phyloP scores from a whole-genome alignment of 2,329 filamentous ascomycete species.

The Pyricularia grisea region DNA sequence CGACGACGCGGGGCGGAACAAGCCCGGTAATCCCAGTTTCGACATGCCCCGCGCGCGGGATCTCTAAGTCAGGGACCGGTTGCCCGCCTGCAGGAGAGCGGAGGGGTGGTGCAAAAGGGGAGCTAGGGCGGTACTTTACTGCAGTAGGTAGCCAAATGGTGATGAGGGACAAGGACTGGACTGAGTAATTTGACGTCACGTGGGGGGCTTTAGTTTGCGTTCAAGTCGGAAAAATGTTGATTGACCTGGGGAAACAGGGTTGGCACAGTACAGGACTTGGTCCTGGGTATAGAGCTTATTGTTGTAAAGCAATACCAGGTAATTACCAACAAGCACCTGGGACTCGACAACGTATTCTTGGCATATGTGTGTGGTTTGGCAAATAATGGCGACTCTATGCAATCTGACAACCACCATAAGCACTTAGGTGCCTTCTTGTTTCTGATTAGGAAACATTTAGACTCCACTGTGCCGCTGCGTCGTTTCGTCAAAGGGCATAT shows the following conservation, averaged over 20 bases:
- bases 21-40: neutral
- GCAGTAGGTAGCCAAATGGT: neutral
- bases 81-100: neutral
- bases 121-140: neutral
- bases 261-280: neutral
- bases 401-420: neutral
- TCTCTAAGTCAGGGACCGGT: neutral
- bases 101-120: neutral
- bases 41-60: slow-evolving; percentile 2
- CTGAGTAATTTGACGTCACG: neutral
- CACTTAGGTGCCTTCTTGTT: neutral
- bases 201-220: neutral
- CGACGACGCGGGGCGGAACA: slow-evolving; percentile 1
- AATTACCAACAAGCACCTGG: neutral
- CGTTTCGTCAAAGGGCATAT: neutral
- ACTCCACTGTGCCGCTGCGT: neutral
- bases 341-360: neutral
- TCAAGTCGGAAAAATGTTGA: neutral
- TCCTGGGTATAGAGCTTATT: neutral
- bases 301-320: neutral
- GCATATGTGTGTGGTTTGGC: neutral
- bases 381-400: too few species aligned
- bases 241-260: neutral
- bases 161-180: neutral
- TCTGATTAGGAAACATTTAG: too few species aligned